Percentiles rank a stretch among this genome's conserved stretches.
Evolutionary conservation across 108 stramenopile genomes (phyloP).

Genomic region (Cyclotella choctawhatcheeana): DNA sequence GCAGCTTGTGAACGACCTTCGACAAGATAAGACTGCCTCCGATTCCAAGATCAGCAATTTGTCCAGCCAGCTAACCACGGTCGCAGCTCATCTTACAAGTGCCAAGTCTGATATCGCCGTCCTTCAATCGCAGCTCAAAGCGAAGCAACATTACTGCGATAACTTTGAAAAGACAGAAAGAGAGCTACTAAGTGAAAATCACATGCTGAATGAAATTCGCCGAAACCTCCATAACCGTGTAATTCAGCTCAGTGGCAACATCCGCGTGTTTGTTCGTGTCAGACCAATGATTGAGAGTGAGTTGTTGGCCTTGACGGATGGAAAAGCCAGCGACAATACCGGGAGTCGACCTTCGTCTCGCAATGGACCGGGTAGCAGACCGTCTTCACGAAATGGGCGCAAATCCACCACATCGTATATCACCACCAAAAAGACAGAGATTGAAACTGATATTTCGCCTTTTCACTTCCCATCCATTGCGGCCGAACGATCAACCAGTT

Average conservation of each 20-base stretch:
- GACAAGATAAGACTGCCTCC: slow-evolving; percentile 9
- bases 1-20: slow-evolving; percentile 20
- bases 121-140: slow-evolving; percentile 27
- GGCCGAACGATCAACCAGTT: slow-evolving; percentile 23
- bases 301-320: slow-evolving; percentile 2
- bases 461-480: slow-evolving; percentile 66
- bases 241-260: slow-evolving; percentile 85
- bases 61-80: slow-evolving; percentile 28
- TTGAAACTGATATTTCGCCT: slow-evolving; percentile 18
- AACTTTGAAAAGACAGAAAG: slow-evolving; percentile 69
- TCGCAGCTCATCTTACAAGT: slow-evolving; percentile 19
- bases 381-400: slow-evolving; percentile 19
- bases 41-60: slow-evolving; percentile 30
- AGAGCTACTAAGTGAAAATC: slow-evolving; percentile 62
- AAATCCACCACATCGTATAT: slow-evolving; percentile 6
- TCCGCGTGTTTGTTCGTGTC: slow-evolving; percentile 87
- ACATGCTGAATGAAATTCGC: slow-evolving; percentile 70
- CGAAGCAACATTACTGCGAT: slow-evolving; percentile 38
- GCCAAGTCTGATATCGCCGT: slow-evolving; percentile 23
- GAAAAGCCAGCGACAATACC: neutral
- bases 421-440: neutral
- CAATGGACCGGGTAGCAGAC: slow-evolving; percentile 8
- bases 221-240: slow-evolving; percentile 74
- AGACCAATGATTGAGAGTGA: slow-evolving; percentile 62
- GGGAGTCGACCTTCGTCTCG: slow-evolving; percentile 22